Evolutionary conservation across 202 grass and related monocot genomes (phyloP), one percentile per base, ranked within the genome.

Genomic region (Musa balbisiana): DNA sequence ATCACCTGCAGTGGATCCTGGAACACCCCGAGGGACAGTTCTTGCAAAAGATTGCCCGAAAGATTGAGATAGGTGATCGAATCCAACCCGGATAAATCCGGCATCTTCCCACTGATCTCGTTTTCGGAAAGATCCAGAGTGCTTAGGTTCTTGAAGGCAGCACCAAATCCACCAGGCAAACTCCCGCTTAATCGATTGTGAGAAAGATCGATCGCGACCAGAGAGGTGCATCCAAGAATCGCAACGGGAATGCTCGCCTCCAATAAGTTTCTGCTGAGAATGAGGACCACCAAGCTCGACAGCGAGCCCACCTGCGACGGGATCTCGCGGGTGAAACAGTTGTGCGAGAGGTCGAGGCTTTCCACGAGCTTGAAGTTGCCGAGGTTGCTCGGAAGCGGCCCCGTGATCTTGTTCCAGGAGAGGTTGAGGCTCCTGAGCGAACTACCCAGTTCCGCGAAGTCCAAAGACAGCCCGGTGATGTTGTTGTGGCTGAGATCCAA

Each of bases 401-500:
- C 95, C 71, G 2, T 63, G 70, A 94, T 87, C 77, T 49, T 73
- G 84, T 99, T 99, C 63, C 82, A 69, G 21, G 95, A 92, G 65
- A 99, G 89, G 84, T 99, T 92, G 84, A 99, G 85, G 71, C 0
- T 49, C 24, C 33, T 75, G 56, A 99, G 83, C 64, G 95, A 87
- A 22, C 81, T 79, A 53, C 95, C 85, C 75, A 94, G 59, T 68
- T 94, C 91, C 88, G 91, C 88, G 16, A 99, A 63, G 67, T 99
- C 95, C 62, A 55, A 62, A 22, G 95, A 80, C 75, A 99, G 78
- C 22, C 58, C 82, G 72, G 83, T 92, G 68, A 99, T 88, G 66
- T 73, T 55, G 82, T 99, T 99, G 80, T 63, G 33, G 80, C 88
- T 87, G 58, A 99, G 91, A 85, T 99, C 95, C 51, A 99, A 81